Percentiles rank a stretch among this genome's conserved stretches.
These are phyloP conservation scores for Acorus gramineus DNA, from an alignment of 106 monocot species.

Conservation along the genomic window DNA sequence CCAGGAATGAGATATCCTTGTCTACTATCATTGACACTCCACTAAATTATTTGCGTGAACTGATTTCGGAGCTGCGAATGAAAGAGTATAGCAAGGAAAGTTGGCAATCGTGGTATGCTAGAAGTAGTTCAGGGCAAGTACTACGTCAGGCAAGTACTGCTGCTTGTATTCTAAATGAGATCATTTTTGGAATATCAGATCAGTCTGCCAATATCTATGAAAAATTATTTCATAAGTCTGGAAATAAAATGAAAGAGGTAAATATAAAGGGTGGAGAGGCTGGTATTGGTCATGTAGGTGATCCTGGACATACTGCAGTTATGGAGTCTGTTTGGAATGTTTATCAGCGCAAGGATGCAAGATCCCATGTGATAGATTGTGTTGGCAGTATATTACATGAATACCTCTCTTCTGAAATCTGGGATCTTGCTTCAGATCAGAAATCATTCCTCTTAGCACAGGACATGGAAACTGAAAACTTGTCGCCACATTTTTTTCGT, in stretches of 20 bases:
- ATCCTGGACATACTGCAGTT: background rate
- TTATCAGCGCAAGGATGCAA: constrained; percentile 21
- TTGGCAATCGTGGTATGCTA: constrained; percentile 62
- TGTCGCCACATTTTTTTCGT: constrained; percentile 62
- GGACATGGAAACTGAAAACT: constrained; percentile 14
- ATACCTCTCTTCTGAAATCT: constrained; percentile 76
- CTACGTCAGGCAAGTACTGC: constrained; percentile 66
- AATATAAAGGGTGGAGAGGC: background rate
- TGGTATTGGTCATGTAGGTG: constrained; percentile 6
- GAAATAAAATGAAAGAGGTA: constrained; percentile 1
- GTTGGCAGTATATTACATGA: constrained; percentile 85
- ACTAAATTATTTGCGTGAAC: constrained; percentile 50
- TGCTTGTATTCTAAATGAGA: constrained; percentile 84
- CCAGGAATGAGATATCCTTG: constrained; percentile 28
- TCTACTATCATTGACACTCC: constrained; percentile 59
- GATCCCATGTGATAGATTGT: constrained; percentile 42
- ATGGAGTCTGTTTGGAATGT: constrained; percentile 32
- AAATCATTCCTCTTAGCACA: constrained; percentile 21
- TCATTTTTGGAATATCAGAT: constrained; percentile 67
- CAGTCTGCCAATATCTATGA: constrained; percentile 27
- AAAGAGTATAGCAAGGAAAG: constrained; percentile 52
- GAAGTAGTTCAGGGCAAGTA: constrained; percentile 44
- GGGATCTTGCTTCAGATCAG: constrained; percentile 67
- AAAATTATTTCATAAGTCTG: constrained; percentile 26
- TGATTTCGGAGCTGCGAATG: constrained; percentile 56